Base-by-base conservation (phyloP, 2,329 filamentous ascomycete species). In the Pseudogymnoascus sp. region DNA sequence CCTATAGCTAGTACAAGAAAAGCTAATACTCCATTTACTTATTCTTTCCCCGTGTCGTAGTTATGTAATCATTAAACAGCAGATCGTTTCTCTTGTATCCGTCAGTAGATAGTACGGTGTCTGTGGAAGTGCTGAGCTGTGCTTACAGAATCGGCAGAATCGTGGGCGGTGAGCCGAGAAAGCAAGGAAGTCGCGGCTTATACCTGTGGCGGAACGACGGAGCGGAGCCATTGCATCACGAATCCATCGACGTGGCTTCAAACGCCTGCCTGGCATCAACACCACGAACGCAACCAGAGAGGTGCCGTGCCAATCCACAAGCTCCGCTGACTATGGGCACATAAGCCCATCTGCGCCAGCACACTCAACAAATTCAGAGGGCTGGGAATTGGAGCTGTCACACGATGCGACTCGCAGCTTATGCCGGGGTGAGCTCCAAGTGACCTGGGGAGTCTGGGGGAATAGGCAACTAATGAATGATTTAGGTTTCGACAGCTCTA, bases 401-500 rank as follows among this genome's bases (percentile, higher is more conserved):
- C 28, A 82, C 76, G 71, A 85, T 85, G 83, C 81, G 83, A 73
- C 75, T 85, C 69, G 78, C 79, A 68, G 85, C 82, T 82, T 86
- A 85, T 73, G 81, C 83, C 72, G 51, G 28, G 51, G 51, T 57
- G 10, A 57, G 51, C 51, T 57, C 7, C 28, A 13, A 34, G 28
- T 14, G n/a, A 34, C 51, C 2, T 7, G 28, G 25, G 7, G 19
- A 14, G 5, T 4, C 34, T 19, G n/a, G 23, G 19, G 28, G 51
- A 57, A 57, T 11, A 34, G 51, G 28, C 25, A 57, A 10, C 51
- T 57, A 57, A 57, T 14, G 6, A 34, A 41, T 25, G 11, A 16
- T 62, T 65, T 70, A 92, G 90, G 83, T 86, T 77, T 97, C 93
- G 63, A 87, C 90, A 76, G 88, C 87, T 77, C 87, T 96, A 74